phyloP scores from a whole-genome alignment of 108 stramenopile species.

The Discostella stelligeroides region DNA sequence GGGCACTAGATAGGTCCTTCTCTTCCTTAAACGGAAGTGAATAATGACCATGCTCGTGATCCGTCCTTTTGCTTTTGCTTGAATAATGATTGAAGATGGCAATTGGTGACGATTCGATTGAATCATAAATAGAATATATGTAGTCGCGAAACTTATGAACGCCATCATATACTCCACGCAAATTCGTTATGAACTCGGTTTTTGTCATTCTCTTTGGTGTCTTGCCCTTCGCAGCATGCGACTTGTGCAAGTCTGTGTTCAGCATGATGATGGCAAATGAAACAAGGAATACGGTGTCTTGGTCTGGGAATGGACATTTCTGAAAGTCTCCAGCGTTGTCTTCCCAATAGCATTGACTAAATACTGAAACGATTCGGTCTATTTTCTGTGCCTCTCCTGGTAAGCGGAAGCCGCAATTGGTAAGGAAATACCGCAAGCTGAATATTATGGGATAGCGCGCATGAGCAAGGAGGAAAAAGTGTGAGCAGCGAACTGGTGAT shows the following conservation, averaged over 20 bases:
- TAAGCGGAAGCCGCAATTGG: constrained; percentile 90
- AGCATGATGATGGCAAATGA: constrained; percentile 97
- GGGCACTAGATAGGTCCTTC: constrained; percentile 33
- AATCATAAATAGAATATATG: constrained; percentile 76
- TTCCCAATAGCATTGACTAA: constrained; percentile 94
- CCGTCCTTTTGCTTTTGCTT: constrained; percentile 9
- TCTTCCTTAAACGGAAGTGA: constrained; percentile 43
- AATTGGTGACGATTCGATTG: constrained; percentile 76
- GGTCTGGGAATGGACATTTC: constrained; percentile 84
- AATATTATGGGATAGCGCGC: constrained; percentile 12
- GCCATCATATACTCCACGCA: constrained; percentile 71
- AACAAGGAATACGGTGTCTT: constrained; percentile 91
- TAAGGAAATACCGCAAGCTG: constrained; percentile 87
- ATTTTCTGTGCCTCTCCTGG: constrained; percentile 98
- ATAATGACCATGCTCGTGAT: constrained; percentile 18
- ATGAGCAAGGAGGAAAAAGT: constrained; percentile 3
- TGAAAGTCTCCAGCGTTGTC: constrained; percentile 89
- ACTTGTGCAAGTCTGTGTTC: constrained; percentile 96
- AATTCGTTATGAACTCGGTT: constrained; percentile 87
- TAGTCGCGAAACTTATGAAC: constrained; percentile 77
- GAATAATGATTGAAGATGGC: constrained; percentile 34
- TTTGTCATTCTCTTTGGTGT: constrained; percentile 87
- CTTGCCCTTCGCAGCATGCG: constrained; percentile 43
- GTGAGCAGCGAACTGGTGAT: not conserved
- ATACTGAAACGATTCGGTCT: constrained; percentile 88